Evolutionary conservation across 2,329 filamentous ascomycete species (phyloP), one percentile per base, ranked within the genome.

Genomic region (Amylocarpus encephaloides): DNA sequence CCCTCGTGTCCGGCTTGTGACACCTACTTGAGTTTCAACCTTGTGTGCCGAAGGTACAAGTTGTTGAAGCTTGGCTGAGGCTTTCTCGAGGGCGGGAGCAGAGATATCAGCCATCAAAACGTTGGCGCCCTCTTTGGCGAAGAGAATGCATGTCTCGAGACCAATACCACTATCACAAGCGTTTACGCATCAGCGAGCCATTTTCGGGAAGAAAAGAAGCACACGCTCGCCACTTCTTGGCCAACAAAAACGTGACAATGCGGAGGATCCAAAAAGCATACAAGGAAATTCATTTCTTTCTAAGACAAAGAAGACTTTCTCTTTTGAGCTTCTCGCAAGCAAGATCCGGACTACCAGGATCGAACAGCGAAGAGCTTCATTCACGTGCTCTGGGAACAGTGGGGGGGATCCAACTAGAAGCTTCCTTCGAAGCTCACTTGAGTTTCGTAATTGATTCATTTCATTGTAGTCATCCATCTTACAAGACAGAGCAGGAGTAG

Each of bases 71-170:
- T 80, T 86, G 11, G 72, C 71, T 2, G 78, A 57, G 19, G 81
- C 83, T 59, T 75, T 82, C 47, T 80, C 79, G 10, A 88, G 75
- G 1, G 82, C 82, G 2, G 78, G 73, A 16, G 72, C 74, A 9
- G 82, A 85, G 54, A 87, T 83, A 63, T 89, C 85, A 52, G 80
- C 77, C 74, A 89, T 80, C 34, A 88, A 72, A 51, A 89, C 79
- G 48, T 78, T 80, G 59, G 83, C 85, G 38, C 85, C 85, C 70
- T 88, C 84, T 45, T 79, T 79, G 43, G 78, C 77, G 64, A 89
- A 87, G 41, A 88, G 79, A 53, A 88, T 83, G 50, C 76, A 79
- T 22, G 85, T 88, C 69, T 89, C 84, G 19, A 88, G 79, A 52
- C 85, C 85, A 59, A 89, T 88, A 55, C 85, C 85, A 60, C 84